Evolutionary conservation across 1,139 yeast species (phyloP), one percentile per base, ranked within the genome.

Genomic region (Candida tropicalis): DNA sequence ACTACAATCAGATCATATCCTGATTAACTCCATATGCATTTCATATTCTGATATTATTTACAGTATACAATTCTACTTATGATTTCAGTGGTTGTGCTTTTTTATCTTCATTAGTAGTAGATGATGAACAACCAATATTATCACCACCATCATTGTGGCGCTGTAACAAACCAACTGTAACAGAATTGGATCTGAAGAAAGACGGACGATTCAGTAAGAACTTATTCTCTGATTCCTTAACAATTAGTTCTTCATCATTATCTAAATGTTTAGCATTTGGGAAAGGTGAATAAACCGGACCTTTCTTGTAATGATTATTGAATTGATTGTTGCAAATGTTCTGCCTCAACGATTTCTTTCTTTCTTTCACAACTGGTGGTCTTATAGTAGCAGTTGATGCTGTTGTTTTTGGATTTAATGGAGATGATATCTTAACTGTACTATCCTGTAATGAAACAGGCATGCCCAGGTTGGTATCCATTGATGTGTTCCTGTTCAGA

Each of bases 221-320:
- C 39, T 59, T 56, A 44, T 55, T 56, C 17, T 49, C 52, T 12
- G 52, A 43, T 5, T 58, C 54, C 44, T 64, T 62, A 5, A 49
- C 39, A 13, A 52, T 54, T 20, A 63, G 59, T 35, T 65, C 69
- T 44, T 58, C 62, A 42, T 70, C 72, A 35, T 61, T 60, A 15
- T 68, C 75, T 40, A 63, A 54, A 52, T 73, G 77, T n/a, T 65
- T 55, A 1, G 79, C 69, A 36, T 60, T 55, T 1, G 78, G 76
- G 43, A 71, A 70, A 13, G 76, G 73, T 7, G 59, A 60, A 35
- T 55, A 52, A 3, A 63, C 55, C 1, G 75, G 75, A 20, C 68
- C 74, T 45, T 73, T 75, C 46, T 66, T 70, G 53, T 75, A 75
- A 50, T 77, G 81, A 48, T 76, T 76, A 43, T 69, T 71, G 55